Evolutionary conservation across 1,284 basidiomycete genomes (phyloP), one percentile per base, ranked within the genome.

Genomic region (Moniliophthora roreri): DNA sequence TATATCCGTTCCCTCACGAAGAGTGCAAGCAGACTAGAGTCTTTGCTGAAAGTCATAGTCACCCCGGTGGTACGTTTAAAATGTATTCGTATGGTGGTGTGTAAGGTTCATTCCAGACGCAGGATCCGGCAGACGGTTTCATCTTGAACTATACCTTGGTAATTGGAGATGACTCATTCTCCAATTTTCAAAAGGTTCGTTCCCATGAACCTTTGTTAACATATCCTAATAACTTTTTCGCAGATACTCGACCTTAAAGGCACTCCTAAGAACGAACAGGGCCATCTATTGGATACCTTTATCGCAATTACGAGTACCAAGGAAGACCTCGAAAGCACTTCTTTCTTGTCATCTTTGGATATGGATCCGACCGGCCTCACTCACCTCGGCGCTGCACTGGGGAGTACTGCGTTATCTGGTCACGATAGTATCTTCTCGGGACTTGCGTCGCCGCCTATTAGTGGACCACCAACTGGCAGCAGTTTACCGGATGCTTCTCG

Each of bases 191-290:
- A 77, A 99, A 99, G 82, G 93, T 91, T 50, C 41, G n/a, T 18
- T 48, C 24, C 34, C 11, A 16, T 18, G 35, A 16, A 18, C 34
- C 37, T 36, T 45, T 35, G 24, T 50, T 11, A 9, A 23, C 21
- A 13, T 5, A 38, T 18, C n/a, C 41, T 47, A 35, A 45, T 41
- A 18, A 10, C n/a, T n/a, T n/a, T n/a, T n/a, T n/a, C n/a, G n/a
- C 60, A 95, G 93, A 90, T 96, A 52, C 81, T 99, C 23, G 96
- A 99, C 67, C 82, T 99, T 52, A 98, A 97, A 67, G 96, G 95
- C 9, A 93, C 94, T 0, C 85, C 91, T 0, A 91, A 93, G 56
- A 67, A 76, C 8, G 89, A 93, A 50, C 93, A 98, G 73, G 94
- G 95, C 70, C 84, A 84, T 60, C 82, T 99, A 8, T 79, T 97